Percentiles rank a stretch among this genome's conserved stretches.
Conservation (phyloP, 352 stramenopile genomes). For the Sclerospora graminicola region DNA sequence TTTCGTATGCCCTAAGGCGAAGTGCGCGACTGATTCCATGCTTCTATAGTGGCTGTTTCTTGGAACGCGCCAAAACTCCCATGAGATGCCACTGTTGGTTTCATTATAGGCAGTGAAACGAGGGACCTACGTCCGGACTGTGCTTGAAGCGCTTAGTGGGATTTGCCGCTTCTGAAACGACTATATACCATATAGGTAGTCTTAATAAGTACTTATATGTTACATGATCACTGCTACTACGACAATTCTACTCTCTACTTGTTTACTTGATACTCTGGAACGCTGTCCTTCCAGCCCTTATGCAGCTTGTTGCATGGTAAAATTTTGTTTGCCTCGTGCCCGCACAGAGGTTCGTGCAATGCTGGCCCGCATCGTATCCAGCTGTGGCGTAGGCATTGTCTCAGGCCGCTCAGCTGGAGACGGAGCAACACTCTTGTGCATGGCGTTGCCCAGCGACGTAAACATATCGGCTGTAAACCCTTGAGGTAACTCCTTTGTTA, state of each 20-base stretch:
- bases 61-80: slow-evolving; percentile 19
- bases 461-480: slow-evolving; percentile 57
- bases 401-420: neutral
- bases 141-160: neutral
- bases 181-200: neutral
- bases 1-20: slow-evolving; percentile 15
- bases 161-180: neutral
- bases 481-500: slow-evolving; percentile 34
- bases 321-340: slow-evolving; percentile 4
- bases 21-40: slow-evolving; percentile 22
- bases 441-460: slow-evolving; percentile 41
- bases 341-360: neutral
- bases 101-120: slow-evolving; percentile 7
- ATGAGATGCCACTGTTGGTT: slow-evolving; percentile 14
- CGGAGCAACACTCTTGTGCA: slow-evolving; percentile 23
- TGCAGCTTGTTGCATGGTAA: slow-evolving; percentile 6
- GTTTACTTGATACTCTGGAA: too few relatives aligned
- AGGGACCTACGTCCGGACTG: neutral
- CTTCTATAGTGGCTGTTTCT: slow-evolving; percentile 21
- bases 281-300: slow-evolving; percentile 1
- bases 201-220: too few relatives aligned
- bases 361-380: neutral
- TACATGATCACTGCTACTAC: slow-evolving; percentile 1
- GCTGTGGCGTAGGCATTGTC: neutral
- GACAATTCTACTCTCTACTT: slow-evolving; percentile 5